Evolutionary conservation across 2,329 filamentous ascomycete species (phyloP), one percentile per base, ranked within the genome.

Genomic region (Aspergillus sp.): DNA sequence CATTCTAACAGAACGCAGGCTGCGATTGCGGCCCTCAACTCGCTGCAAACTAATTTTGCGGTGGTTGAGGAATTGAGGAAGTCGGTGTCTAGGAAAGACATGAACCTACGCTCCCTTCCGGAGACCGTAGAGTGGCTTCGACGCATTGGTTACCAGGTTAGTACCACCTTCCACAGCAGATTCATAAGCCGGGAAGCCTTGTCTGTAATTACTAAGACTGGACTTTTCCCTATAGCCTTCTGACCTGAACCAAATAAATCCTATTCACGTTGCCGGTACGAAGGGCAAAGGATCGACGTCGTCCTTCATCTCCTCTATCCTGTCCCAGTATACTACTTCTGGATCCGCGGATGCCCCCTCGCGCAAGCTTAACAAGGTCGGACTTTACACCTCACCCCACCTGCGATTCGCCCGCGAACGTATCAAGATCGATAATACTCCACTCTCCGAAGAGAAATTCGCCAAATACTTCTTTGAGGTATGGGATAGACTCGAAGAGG

Each of bases 221-320:
- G 15, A 21, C 25, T 5, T 17, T 54, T 48, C n/a, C 38, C 13
- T 57, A 50, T 69, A 89, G 86, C 85, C 87, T 17, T 82, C 83
- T 13, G 85, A 88, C 61, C 82, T 89, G 66, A 80, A 87, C 64
- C 77, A 72, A 8, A 71, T 89, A 63, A 88, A 84, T 61, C 79
- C 83, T 66, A 86, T 98, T 62, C 94, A 98, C 73, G 87, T 98
- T 49, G 91, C 94, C 1, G 94, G 94, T 11, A 97, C 93, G 4
- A 98, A 97, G 75, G 94, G 94, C 62, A 98, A 97, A 75, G 93
- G 93, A 42, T 95, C 91, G 2, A 92, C 92, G 0, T 91, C 90
- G 65, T 90, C 93, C 8, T 94, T 93, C 73, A 85, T 92, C 19
- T 91, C 92, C 13, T 88, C 88, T 2, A 90, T 96, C 64, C 81